These are phyloP conservation scores for Smithsoniella earleae DNA, from an alignment of 163 green algal genomes.

Conservation along the genomic window DNA sequence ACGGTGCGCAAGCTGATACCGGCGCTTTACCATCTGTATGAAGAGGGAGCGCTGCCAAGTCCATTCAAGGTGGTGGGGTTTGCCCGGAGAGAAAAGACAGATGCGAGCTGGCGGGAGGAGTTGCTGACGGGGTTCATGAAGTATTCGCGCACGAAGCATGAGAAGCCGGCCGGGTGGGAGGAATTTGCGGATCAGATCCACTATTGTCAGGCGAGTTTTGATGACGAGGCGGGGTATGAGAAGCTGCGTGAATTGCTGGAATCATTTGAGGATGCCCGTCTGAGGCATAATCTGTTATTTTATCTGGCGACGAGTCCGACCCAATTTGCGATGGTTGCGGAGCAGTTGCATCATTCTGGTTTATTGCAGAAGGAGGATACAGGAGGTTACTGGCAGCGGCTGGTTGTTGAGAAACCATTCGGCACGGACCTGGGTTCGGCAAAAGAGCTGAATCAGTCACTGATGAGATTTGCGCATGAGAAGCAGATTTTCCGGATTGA, in stretches of 20 bases:
- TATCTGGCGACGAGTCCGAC: background rate
- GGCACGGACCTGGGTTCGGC: background rate
- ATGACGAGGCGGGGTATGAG: background rate
- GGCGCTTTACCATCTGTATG: conserved; percentile 11
- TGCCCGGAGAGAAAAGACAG: background rate
- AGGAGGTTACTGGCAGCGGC: background rate
- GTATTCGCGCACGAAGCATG: background rate
- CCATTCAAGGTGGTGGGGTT: conserved; percentile 7
- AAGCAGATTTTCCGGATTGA: conserved; percentile 28
- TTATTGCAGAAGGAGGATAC: background rate
- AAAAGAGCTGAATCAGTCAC: background rate
- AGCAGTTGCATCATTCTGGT: background rate
- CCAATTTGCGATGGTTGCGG: background rate
- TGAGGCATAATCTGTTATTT: background rate
- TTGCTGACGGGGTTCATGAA: background rate
- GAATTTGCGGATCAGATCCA: background rate
- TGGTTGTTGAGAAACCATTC: conserved; percentile 23
- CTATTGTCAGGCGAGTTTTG: background rate
- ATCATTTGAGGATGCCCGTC: background rate
- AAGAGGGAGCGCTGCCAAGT: background rate
- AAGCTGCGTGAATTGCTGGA: background rate
- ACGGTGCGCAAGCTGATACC: conserved; percentile 23
- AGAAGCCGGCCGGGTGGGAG: background rate
- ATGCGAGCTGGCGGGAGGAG: background rate
- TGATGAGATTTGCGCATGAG: background rate